Base-by-base conservation (phyloP, 768 basidiomycete genomes). In the Dictyophora rubrovolvata region DNA sequence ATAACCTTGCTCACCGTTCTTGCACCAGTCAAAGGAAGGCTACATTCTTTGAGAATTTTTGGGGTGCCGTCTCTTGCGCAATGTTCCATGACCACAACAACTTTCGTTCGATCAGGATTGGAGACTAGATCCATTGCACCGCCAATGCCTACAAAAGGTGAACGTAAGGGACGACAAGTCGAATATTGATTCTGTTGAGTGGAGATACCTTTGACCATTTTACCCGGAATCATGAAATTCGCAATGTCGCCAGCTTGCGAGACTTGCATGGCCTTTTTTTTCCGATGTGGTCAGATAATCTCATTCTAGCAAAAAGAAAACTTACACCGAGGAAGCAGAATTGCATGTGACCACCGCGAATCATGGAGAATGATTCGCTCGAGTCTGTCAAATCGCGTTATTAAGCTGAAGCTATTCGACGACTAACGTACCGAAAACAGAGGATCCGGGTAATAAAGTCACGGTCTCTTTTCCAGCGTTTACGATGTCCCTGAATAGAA, bases 211-310 rank as follows among this genome's bases (percentile, higher is more conserved):
- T 89, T 91, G 35, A 92, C 79, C 69, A 93, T 79, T 75, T 96
- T 95, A 14, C 93, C 91, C 1, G 93, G 94, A 67, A 96, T 93
- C 94, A 96, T 97, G 69, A 92, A 97, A 76, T 97, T 97, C 59
- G 94, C 94, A 63, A 97, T 87, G 69, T 97, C 94, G 46, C 91
- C 93, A 1, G 82, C 83, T 63, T 89, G 85, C 1, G 92, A 93
- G 53, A 97, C 94, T 78, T 97, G 85, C 90, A 97, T 91, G 10
- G 92, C 91, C 88, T 91, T 60, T 11, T 56, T 22, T 18, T 21
- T 7, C 28, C 28, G 42, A 12, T 4, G 11, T n/a, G 12, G 11
- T 42, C 12, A n/a, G 42, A 42, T n/a, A 42, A 5, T 14, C 10
- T 42, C 5, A n/a, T 2, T 3, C 10, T 14, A n/a, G 28, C 28